A percentile compares a stretch with the other conserved stretches of the same genome.
Conservation (phyloP, 495 filamentous ascomycete species). For the Aspergillus kassunensis region DNA sequence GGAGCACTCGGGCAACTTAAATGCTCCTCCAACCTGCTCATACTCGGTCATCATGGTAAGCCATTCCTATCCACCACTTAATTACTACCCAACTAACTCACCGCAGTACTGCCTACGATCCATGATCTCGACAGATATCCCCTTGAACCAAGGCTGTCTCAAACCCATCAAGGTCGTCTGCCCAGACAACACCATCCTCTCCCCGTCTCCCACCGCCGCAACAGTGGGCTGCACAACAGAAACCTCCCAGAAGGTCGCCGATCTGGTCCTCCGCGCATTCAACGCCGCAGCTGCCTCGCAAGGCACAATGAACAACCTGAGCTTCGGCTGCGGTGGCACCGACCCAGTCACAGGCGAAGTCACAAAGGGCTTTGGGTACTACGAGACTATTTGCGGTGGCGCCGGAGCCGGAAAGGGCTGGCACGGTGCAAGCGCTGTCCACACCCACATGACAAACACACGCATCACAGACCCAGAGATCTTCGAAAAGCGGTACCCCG, state of each 20-base stretch:
- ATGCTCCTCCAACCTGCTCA: constrained; percentile 84
- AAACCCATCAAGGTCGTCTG: constrained; percentile 77
- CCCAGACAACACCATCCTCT: constrained; percentile 72
- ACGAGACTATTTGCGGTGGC: constrained; percentile 90
- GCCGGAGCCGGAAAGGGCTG: constrained; percentile 75
- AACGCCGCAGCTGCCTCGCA: constrained; percentile 80
- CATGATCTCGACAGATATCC: constrained; percentile 84
- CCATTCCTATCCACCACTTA: background rate
- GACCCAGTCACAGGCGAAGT: constrained; percentile 23
- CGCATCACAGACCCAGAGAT: constrained; percentile 90
- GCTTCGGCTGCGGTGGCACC: constrained; percentile 36
- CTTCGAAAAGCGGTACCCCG: constrained; percentile 88
- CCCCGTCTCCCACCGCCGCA: constrained; percentile 75
- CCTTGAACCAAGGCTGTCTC: constrained; percentile 90
- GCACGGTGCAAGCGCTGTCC: constrained; percentile 82
- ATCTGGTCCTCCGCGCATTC: constrained; percentile 85
- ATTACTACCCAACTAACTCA: constrained; percentile 3
- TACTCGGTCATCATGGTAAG: constrained; percentile 58
- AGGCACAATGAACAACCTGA: constrained; percentile 78
- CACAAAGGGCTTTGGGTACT: constrained; percentile 76
- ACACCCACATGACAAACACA: constrained; percentile 96
- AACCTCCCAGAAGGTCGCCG: constrained; percentile 82
- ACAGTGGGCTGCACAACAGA: constrained; percentile 74
- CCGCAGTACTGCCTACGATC: constrained; percentile 71
- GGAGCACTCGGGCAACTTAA: constrained; percentile 87